Evolutionary conservation across 1,284 basidiomycete genomes (phyloP).

Genomic region (Moniliella sp.): DNA sequence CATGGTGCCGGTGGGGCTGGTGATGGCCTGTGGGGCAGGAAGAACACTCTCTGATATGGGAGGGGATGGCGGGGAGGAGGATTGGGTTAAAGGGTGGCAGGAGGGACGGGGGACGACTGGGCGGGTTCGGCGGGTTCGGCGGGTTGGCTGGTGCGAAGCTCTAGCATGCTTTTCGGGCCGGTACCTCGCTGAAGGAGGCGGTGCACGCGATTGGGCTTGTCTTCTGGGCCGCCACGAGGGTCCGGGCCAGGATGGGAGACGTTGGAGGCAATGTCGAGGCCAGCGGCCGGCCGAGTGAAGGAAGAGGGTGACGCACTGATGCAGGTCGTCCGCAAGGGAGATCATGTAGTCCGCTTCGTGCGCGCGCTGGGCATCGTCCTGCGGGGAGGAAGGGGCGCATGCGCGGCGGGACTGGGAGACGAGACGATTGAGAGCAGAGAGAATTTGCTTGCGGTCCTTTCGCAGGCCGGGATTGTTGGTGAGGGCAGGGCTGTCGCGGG

Average conservation of each 20-base stretch:
- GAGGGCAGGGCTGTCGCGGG: constrained; percentile 56
- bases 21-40: constrained; percentile 28
- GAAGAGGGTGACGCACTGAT: constrained; percentile 38
- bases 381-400: constrained; percentile 31
- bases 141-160: constrained; percentile 9
- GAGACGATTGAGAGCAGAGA: constrained; percentile 59
- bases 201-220: constrained; percentile 19
- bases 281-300: constrained; percentile 41
- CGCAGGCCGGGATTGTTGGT: constrained; percentile 48
- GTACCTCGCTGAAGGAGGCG: too few relatives aligned
- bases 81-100: too few relatives aligned
- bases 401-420: constrained; percentile 64
- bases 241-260: too few relatives aligned
- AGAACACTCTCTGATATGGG: neutral
- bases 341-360: constrained; percentile 34
- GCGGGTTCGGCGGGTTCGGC: too few relatives aligned
- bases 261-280: neutral
- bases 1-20: constrained; percentile 39
- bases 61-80: constrained; percentile 3
- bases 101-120: too few relatives aligned
- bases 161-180: too few relatives aligned
- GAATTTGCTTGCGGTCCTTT: constrained; percentile 57
- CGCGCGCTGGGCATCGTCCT: constrained; percentile 27
- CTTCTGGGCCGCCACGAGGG: too few relatives aligned
- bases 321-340: constrained; percentile 35